phyloP scores from a whole-genome alignment of 1,284 basidiomycete species.

The Xerocomus minutiporus region DNA sequence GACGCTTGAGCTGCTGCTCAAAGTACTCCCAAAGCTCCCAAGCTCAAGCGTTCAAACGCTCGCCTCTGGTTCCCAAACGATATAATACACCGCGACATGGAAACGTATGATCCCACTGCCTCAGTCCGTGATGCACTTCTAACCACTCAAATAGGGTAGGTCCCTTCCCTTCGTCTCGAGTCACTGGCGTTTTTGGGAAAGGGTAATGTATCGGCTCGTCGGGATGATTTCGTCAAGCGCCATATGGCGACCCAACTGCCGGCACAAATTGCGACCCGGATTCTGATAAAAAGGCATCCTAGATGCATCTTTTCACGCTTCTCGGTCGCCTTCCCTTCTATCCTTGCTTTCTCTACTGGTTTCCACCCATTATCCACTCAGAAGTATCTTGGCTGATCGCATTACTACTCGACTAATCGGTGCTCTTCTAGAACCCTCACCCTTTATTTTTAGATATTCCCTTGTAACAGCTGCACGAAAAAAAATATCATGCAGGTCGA shows the following conservation, averaged over 20 bases:
- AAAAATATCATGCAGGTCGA: conserved; percentile 10
- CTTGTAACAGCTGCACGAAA: neutral
- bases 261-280: neutral
- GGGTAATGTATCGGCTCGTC: neutral
- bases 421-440: neutral
- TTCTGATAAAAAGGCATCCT: neutral
- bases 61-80: neutral
- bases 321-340: neutral
- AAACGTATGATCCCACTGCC: neutral
- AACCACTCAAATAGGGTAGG: neutral
- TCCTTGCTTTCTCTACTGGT: too few species aligned
- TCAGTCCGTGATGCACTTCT: neutral
- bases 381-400: too few species aligned
- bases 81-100: neutral
- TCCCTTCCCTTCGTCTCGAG: neutral
- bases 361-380: too few species aligned
- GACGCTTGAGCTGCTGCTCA: too few species aligned
- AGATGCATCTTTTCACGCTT: neutral
- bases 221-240: neutral
- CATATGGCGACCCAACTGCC: neutral
- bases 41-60: neutral
- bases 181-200: neutral
- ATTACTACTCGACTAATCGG: neutral
- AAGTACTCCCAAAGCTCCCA: too few species aligned
- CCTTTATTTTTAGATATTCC: neutral